Evolutionary conservation across 106 monocot species (phyloP).

Genomic region (Apostasia shenzhenica): DNA sequence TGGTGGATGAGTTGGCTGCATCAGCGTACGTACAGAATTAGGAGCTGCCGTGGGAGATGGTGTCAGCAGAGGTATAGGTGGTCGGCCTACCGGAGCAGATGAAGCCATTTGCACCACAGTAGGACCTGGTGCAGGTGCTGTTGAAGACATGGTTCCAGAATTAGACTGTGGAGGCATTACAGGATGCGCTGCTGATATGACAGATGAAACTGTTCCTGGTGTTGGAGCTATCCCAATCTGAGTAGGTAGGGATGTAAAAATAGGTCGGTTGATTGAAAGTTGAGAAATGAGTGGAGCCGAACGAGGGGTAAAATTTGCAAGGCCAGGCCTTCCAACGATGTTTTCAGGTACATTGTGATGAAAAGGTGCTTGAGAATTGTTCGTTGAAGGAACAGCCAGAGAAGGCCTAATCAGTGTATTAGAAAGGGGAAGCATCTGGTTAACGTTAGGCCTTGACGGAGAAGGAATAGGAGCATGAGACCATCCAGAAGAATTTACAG

Average conservation of each 20-base stretch:
- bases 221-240: constrained; percentile 8
- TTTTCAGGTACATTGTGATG: constrained; percentile 22
- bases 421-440: constrained; percentile 16
- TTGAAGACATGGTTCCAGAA: constrained; percentile 5
- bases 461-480: constrained; percentile 8
- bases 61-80: constrained; percentile 10
- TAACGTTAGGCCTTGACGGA: constrained; percentile 12
- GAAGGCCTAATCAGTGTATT: constrained; percentile 5
- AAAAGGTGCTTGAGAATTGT: neutral
- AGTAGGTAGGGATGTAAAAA: constrained; percentile 16
- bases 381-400: constrained; percentile 12
- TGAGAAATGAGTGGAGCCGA: constrained; percentile 8
- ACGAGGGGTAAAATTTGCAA: constrained; percentile 20
- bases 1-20: constrained; percentile 18
- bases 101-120: constrained; percentile 6
- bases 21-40: constrained; percentile 5
- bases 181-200: no score
- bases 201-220: constrained; percentile 2
- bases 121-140: constrained; percentile 11
- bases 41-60: neutral
- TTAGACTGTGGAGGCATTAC: neutral
- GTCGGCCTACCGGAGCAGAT: constrained; percentile 1
- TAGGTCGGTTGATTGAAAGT: constrained; percentile 8
- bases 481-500: constrained; percentile 17
- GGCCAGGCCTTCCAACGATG: constrained; percentile 8